Base-by-base conservation (phyloP, 768 basidiomycete species). In the Gymnopilus junonius region DNA sequence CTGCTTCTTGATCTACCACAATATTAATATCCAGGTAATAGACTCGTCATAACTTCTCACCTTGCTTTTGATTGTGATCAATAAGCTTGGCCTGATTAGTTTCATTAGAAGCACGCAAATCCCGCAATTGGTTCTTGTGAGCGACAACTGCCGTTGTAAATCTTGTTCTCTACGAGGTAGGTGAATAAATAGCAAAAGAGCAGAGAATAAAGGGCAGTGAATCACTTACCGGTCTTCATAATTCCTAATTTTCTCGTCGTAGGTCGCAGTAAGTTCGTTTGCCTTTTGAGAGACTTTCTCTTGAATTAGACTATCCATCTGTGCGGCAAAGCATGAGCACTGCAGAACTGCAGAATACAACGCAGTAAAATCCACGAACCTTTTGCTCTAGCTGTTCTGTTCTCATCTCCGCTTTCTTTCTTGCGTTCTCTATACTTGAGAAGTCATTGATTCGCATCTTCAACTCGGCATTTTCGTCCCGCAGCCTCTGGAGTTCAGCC, bases 231-330 rank as follows among this genome's bases (percentile, higher is more conserved):
- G 86, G 71, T 97, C 97, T 75, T 96, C 95, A 69, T 97, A 98
- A 75, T 99, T 99, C 55, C 94, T 83, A 73, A 99, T 83, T 67
- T 90, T 90, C 78, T 99, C 97, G 70, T 99, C 97, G 67, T 97
- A 98, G 5, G 93, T 95, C 15, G 97, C 97, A 67, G 97, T 93
- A 20, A 99, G 82, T 77, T 98, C 97, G 60, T 96, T 97, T 79
- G 98, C 94, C 77, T 98, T 99, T 75, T 93, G 92, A 3, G 82
- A 79, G 34, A 99, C 91, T 71, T 90, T 91, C 67, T 98, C 97
- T 63, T 87, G 84, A 60, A 99, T 93, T 79, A 95, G 80, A 46
- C 91, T 90, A 23, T 98, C 96, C 97, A 99, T 99, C 95, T 97
- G 54, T 21, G 45, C 8, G 11, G 3, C 61, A 35, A 53, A 17